These are phyloP conservation scores for Phragmites australis DNA, from an alignment of 176 grass and related monocot species.

Conservation along the genomic window DNA sequence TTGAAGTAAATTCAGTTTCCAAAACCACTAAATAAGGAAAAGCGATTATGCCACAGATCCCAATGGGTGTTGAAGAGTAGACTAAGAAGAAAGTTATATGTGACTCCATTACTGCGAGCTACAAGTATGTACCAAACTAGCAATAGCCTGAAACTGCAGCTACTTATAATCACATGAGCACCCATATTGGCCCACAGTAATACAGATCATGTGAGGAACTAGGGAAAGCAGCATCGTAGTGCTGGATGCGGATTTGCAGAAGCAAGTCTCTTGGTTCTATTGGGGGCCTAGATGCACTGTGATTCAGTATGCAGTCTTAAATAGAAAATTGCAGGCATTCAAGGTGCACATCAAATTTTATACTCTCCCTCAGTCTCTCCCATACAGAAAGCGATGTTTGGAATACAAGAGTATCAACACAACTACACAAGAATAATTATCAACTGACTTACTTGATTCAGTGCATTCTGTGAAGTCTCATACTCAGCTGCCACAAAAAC, in stretches of 20 bases:
- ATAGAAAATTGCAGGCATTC: neutral
- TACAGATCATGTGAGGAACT: neutral
- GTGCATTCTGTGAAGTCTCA: slow-evolving; percentile 78
- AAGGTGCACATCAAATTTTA: neutral
- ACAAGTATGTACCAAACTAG: neutral
- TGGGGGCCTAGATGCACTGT: neutral
- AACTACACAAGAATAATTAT: neutral
- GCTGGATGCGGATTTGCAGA: neutral
- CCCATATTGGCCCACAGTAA: neutral
- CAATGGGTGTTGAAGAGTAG: neutral
- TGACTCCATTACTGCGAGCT: neutral
- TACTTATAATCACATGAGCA: neutral
- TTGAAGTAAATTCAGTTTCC: neutral
- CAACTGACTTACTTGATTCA: slow-evolving; percentile 75
- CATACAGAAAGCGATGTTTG: neutral
- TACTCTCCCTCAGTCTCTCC: neutral
- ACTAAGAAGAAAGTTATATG: neutral
- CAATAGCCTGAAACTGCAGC: neutral
- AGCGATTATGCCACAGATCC: neutral
- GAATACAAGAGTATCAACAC: neutral
- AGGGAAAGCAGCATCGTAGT: neutral
- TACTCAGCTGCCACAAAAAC: slow-evolving; percentile 98
- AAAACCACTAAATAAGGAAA: neutral
- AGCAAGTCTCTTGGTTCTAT: neutral
- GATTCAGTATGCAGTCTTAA: neutral